phyloP scores from a whole-genome alignment of 2,329 filamentous ascomycete genomes.

The Trichoderma semiorbis region DNA sequence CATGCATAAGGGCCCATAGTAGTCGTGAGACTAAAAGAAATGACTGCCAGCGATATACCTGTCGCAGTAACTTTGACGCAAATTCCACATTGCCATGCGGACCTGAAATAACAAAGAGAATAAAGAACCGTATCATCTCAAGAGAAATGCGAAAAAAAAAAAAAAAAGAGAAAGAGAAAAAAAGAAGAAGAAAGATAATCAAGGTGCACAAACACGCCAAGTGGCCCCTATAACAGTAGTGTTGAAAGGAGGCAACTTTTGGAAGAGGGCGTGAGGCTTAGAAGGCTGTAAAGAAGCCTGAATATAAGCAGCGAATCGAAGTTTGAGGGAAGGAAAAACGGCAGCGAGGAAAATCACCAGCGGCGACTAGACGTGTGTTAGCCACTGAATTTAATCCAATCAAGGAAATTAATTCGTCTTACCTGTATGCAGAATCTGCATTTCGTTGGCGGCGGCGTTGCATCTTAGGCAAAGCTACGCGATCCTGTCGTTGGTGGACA shows the following conservation, averaged over 20 bases:
- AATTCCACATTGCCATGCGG: background rate
- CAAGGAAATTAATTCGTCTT: background rate
- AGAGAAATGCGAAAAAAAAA: background rate
- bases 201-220: background rate
- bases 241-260: background rate
- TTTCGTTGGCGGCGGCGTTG: slow-evolving; percentile 35
- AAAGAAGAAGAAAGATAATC: background rate
- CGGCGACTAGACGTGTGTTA: slow-evolving; percentile 30
- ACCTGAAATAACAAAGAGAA: background rate
- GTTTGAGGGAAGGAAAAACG: background rate
- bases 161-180: background rate
- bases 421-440: slow-evolving; percentile 40
- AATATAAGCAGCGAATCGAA: background rate
- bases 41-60: background rate
- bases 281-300: background rate
- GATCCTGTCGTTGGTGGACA: slow-evolving; percentile 23
- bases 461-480: slow-evolving; percentile 22
- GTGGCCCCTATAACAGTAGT: too few species aligned
- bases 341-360: slow-evolving; percentile 27
- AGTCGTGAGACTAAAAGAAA: slow-evolving; percentile 23
- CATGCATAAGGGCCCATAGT: slow-evolving; percentile 29
- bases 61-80: background rate
- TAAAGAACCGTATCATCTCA: background rate
- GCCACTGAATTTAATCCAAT: background rate
- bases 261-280: background rate